Evolutionary conservation across 345 rosid species (phyloP), one percentile per base, ranked within the genome.

Genomic region (Arabidopsis arenosa): DNA sequence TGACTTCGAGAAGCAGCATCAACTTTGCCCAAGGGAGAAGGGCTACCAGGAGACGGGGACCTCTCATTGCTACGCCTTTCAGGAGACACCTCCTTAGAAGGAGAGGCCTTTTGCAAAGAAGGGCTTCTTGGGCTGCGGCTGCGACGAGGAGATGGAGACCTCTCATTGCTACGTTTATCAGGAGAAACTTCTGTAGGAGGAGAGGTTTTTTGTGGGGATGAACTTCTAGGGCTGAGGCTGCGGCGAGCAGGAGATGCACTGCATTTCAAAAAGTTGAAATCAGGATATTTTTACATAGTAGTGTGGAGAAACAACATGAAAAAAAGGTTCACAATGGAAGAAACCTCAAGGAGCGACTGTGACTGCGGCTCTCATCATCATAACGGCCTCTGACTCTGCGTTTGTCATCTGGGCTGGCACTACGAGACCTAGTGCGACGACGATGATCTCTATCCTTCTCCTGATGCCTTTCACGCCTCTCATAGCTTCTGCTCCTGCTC

Each of bases 321-420:
- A 55, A 49, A 28, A 28, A 62, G 10, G 43, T 14, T 58, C 2
- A 49, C 14, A 45, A 51, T 41, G 48, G 14, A 39, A 37, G 74
- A 65, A 33, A 88, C 92, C 92, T 88, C 59, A 82, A 66, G 7
- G 88, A 87, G 63, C 83, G 84, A 79, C 89, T 85, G 41, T n/a
- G 59, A 68, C 89, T 81, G 6, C 72, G 83, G 18, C 78, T 76
- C 18, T 77, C 84, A 68, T 86, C 86, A 62, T 89, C 82, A 83
- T 84, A 76, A 15, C 81, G 88, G 28, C 82, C 80, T 83, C 85
- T 82, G 66, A 86, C 85, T 44, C 85, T 76, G 36, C 85, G 83
- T 83, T 61, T 86, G 47, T 70, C 70, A 63, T 80, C 86, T 52
- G 86, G 91, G 57, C 93, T 88, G 0, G 65, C 82, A 75, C 89